A percentile compares a stretch with the other conserved stretches of the same genome.
These are phyloP conservation scores for Avena sativa DNA, from an alignment of 176 grass and related monocot species.

Conservation along the genomic window DNA sequence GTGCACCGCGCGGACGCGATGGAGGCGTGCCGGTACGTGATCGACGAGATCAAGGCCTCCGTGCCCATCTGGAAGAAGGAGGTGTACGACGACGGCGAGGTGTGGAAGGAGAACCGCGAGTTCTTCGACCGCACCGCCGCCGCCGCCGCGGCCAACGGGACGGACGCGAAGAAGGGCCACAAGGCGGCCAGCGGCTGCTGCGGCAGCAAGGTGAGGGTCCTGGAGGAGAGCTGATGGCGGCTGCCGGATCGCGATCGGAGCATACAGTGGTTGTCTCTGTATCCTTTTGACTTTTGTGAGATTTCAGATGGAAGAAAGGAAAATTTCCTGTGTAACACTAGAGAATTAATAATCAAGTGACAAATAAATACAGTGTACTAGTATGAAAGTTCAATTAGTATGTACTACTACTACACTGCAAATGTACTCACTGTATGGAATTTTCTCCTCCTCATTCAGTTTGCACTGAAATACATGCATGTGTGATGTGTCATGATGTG, in stretches of 20 bases:
- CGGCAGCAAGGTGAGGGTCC: constrained; percentile 73
- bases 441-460: neutral
- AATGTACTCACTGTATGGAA: neutral
- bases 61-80: constrained; percentile 99
- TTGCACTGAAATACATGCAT: neutral
- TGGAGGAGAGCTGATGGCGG: constrained; percentile 13
- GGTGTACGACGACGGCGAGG: constrained; percentile 96
- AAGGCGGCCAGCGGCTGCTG: constrained; percentile 50
- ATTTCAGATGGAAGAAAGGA: neutral
- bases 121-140: constrained; percentile 60
- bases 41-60: constrained; percentile 92
- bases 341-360: neutral
- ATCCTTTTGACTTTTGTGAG: too few species aligned
- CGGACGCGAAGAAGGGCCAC: neutral
- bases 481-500: neutral
- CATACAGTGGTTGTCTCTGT: neutral
- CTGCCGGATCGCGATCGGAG: constrained; percentile 34
- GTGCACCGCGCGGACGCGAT: constrained; percentile 89
- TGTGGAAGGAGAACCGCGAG: constrained; percentile 98
- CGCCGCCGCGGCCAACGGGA: neutral
- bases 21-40: constrained; percentile 87
- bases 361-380: neutral
- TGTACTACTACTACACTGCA: neutral
- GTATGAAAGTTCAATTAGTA: neutral
- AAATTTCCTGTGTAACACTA: neutral